A percentile compares a stretch with the other conserved stretches of the same genome.
Conservation (phyloP, 202 grass and related monocot genomes). For the Dendrocalamus latiflorus region DNA sequence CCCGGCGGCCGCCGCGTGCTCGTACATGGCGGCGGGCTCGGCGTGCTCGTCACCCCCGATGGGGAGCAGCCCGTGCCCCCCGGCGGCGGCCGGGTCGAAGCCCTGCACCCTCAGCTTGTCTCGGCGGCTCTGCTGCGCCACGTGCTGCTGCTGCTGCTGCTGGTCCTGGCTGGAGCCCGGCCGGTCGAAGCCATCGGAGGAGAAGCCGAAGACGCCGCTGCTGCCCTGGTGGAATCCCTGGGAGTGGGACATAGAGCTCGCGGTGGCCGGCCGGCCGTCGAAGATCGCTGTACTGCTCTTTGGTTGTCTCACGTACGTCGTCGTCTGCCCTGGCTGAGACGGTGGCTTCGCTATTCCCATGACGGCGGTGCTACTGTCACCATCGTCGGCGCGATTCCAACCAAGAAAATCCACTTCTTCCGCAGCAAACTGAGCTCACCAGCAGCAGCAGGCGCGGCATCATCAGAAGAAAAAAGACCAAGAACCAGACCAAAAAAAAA, state of each 20-base stretch:
- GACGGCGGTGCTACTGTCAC: slow-evolving; percentile 48
- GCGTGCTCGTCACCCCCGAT: slow-evolving; percentile 42
- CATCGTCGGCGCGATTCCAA: slow-evolving; percentile 29
- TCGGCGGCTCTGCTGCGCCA: slow-evolving; percentile 84
- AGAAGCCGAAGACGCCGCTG: slow-evolving; percentile 71
- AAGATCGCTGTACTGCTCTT: slow-evolving; percentile 42
- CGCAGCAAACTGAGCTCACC: slow-evolving; percentile 6
- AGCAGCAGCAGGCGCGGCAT: background rate
- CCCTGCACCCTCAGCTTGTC: too few relatives aligned
- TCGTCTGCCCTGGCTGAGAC: slow-evolving; percentile 36
- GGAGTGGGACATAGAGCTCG: slow-evolving; percentile 88
- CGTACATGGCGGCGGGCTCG: slow-evolving; percentile 45
- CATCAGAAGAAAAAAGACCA: background rate
- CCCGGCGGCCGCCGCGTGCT: slow-evolving; percentile 36
- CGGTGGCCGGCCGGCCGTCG: slow-evolving; percentile 29
- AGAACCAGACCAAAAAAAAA: background rate
- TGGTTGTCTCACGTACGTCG: slow-evolving; percentile 43
- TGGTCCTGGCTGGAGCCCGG: slow-evolving; percentile 31
- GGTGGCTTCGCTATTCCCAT: slow-evolving; percentile 85
- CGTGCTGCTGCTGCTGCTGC: slow-evolving; percentile 53
- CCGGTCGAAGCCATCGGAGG: slow-evolving; percentile 61
- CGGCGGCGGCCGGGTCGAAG: slow-evolving; percentile 26
- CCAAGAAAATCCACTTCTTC: slow-evolving; percentile 4
- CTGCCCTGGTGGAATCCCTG: slow-evolving; percentile 86
- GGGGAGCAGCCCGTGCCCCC: slow-evolving; percentile 49